phyloP scores from a whole-genome alignment of 768 basidiomycete genomes.

The Kockovaella imperatae region DNA sequence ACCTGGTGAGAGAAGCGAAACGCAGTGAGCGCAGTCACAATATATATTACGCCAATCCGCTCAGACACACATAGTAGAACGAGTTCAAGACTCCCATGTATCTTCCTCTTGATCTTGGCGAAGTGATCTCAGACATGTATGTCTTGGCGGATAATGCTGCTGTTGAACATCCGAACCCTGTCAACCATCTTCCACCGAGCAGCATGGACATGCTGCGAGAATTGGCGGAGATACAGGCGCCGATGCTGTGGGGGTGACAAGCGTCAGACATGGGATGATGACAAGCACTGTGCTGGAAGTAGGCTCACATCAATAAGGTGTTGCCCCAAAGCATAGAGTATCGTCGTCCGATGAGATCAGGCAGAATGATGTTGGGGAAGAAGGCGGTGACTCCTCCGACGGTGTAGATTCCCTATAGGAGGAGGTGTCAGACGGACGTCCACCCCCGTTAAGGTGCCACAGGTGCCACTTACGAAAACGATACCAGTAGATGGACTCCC shows the following conservation, averaged over 20 bases:
- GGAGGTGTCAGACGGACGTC: conserved; percentile 50
- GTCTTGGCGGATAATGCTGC: conserved; percentile 50
- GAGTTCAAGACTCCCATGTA: conserved; percentile 50
- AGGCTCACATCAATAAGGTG: conserved; percentile 47
- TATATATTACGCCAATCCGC: no score
- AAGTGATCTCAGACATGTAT: conserved; percentile 52
- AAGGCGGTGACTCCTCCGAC: conserved; percentile 35
- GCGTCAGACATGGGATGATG: background rate
- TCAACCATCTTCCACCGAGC: conserved; percentile 51
- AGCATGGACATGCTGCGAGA: conserved; percentile 44
- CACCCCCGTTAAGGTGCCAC: no score
- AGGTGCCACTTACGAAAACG: conserved; percentile 19
- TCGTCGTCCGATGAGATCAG: conserved; percentile 51
- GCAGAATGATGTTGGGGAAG: conserved; percentile 45
- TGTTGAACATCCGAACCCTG: conserved; percentile 49
- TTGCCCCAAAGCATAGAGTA: conserved; percentile 53
- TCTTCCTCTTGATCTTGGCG: conserved; percentile 51
- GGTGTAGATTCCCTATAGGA: conserved; percentile 49
- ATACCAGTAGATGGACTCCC: conserved; percentile 51
- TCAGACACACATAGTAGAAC: conserved; percentile 26
- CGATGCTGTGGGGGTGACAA: conserved; percentile 41
- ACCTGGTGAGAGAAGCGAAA: background rate
- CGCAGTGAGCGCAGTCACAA: no score
- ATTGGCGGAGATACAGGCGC: conserved; percentile 51
- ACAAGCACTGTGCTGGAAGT: background rate